Base-by-base conservation (phyloP, 192 early-diverging fungal species). In the Lunasporangiospora selenospora region DNA sequence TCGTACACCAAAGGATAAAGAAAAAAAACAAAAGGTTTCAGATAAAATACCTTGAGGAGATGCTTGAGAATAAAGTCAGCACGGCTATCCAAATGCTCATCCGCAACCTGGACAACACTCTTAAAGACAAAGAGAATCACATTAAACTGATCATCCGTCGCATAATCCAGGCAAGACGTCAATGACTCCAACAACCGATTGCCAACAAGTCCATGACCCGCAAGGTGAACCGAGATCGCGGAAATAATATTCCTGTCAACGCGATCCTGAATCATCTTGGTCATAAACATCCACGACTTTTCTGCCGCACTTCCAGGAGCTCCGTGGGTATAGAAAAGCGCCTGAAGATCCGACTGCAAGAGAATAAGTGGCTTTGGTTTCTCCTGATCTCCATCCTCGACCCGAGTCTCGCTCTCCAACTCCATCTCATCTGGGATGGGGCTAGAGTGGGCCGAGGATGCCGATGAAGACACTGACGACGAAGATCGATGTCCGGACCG, bases 91-190 rank as follows among this genome's bases (percentile, higher is more conserved):
- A 58, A 23, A 2, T 37, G 18, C 23, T 63, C 60, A 37, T 63
- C 69, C 18, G 11, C 37, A 16, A 63, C 4, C 18, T 47, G 69
- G 1, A 73, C 59, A 12, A 73, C 43, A 3, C 58, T 54, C 30
- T 73, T 73, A 40, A 63, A 63, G 24, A 73, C 53, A 21, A 63
- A 61, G 27, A 73, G 24, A 32, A 73, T 73, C 15, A 39, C 36
- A 5, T 40, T 21, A 36, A 62, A 73, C n/a, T 57, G 60, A 7
- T 73, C 69, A 21, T 73, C 69, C 18, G 45, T 62, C 8, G 59
- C 69, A 48, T 58, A 73, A 7, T 52, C 53, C n/a, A 63, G 36
- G 9, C 29, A 43, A 13, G 53, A 12, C 3, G 43, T 16, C 31
- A 73, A 42, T 2, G 69, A 58, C 12, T 54, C 69, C 45, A 73